A percentile compares a stretch with the other conserved stretches of the same genome.
Evolutionary conservation across 768 basidiomycete species (phyloP).

Genomic region (Fibroporia radiculosa): DNA sequence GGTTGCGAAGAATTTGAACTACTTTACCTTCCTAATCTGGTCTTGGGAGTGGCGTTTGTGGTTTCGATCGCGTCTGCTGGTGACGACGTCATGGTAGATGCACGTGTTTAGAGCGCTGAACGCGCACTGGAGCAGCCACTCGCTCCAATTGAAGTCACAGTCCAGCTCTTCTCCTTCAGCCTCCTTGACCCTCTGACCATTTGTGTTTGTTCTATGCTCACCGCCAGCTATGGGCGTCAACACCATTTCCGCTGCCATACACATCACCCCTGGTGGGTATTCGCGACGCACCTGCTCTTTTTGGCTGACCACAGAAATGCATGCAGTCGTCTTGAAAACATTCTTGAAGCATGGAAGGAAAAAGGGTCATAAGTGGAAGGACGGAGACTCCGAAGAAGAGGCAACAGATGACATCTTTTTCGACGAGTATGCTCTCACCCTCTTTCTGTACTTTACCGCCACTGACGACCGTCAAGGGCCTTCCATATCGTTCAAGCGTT

Average conservation of each 20-base stretch:
- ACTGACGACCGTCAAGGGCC: constrained; percentile 30
- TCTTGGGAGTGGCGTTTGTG: no score
- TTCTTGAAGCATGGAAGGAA: constrained; percentile 40
- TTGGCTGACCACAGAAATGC: background rate
- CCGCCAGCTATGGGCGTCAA: constrained; percentile 38
- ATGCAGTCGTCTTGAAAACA: constrained; percentile 46
- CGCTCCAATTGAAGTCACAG: background rate
- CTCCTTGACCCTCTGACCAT: background rate
- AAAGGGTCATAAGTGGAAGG: constrained; percentile 32
- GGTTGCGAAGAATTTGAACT: no score
- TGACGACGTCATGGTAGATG: no score
- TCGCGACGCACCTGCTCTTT: background rate
- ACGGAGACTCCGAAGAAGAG: constrained; percentile 28
- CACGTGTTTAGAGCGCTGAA: no score
- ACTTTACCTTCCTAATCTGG: no score
- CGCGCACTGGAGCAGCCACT: no score
- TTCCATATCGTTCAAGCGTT: constrained; percentile 71
- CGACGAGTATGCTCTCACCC: constrained; percentile 44
- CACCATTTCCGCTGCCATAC: constrained; percentile 44
- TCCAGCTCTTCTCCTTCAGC: background rate
- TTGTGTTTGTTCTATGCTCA: background rate
- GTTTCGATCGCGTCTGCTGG: no score
- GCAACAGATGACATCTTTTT: constrained; percentile 59
- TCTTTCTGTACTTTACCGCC: background rate
- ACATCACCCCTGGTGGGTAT: constrained; percentile 43